A percentile compares a stretch with the other conserved stretches of the same genome.
Conservation (phyloP, 192 early-diverging fungal genomes). For the Anaeromyces robustus region DNA sequence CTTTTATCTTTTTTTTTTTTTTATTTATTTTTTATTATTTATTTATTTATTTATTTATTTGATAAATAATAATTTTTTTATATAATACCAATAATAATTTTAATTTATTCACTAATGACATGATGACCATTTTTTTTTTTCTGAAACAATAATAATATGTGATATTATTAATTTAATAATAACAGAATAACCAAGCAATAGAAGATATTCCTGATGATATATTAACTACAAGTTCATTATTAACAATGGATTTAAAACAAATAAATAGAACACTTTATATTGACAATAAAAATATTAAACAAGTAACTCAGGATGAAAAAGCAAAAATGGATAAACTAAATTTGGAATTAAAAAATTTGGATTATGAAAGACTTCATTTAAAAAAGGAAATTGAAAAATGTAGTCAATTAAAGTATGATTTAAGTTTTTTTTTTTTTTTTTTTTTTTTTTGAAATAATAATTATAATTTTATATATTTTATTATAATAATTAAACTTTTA, state of each 20-base stretch:
- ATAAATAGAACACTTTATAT: neutral
- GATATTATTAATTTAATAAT: neutral
- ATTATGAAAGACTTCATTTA: constrained; percentile 39
- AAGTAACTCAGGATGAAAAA: constrained; percentile 31
- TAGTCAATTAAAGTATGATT: constrained; percentile 26
- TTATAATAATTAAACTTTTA: neutral
- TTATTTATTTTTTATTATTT: no score
- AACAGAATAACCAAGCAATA: neutral
- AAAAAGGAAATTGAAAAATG: constrained; percentile 34
- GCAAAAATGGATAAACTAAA: constrained; percentile 25
- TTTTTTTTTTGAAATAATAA: neutral
- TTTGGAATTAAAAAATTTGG: constrained; percentile 29
- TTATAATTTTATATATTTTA: no score
- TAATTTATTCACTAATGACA: no score
- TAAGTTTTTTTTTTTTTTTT: neutral
- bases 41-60: no score
- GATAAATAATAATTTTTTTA: no score
- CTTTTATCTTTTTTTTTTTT: no score
- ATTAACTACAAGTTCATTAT: neutral
- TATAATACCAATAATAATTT: no score
- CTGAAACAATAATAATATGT: no score
- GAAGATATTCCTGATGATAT: neutral
- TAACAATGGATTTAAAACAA: neutral
- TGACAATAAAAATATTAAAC: constrained; percentile 12
- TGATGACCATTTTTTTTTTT: no score